Percentiles rank a stretch among this genome's conserved stretches.
These are phyloP conservation scores for Quercus ilex DNA, from an alignment of 306 rosid genomes.

Conservation along the genomic window DNA sequence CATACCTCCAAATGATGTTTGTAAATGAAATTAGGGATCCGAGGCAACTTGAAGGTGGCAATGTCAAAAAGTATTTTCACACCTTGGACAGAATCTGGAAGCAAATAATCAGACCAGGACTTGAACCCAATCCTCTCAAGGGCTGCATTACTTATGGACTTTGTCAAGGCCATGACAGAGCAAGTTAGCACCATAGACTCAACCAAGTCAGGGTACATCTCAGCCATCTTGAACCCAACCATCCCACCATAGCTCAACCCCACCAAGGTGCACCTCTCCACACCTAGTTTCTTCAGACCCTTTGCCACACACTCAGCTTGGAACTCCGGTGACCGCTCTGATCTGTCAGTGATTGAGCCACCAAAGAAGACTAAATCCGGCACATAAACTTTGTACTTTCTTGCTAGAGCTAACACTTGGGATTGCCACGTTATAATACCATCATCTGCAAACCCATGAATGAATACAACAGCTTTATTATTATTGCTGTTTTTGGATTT, in stretches of 20 bases:
- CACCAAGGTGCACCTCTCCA: slow-evolving; percentile 34
- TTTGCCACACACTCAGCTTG: slow-evolving; percentile 40
- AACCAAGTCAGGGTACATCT: slow-evolving; percentile 34
- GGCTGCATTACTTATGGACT: slow-evolving; percentile 8
- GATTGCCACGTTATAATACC: slow-evolving; percentile 41
- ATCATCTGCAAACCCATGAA: slow-evolving; percentile 34
- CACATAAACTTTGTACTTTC: slow-evolving; percentile 29
- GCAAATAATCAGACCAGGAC: slow-evolving; percentile 33
- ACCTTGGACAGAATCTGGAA: slow-evolving; percentile 29
- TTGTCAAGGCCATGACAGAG: slow-evolving; percentile 29
- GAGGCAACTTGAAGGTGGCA: slow-evolving; percentile 21
- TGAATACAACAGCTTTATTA: slow-evolving; percentile 23
- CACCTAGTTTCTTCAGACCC: slow-evolving; percentile 34
- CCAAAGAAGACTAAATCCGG: slow-evolving; percentile 44
- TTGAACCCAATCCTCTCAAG: slow-evolving; percentile 26
- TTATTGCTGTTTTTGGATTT: no score
- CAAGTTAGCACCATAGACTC: slow-evolving; percentile 30
- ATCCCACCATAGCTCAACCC: slow-evolving; percentile 43
- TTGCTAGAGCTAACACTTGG: slow-evolving; percentile 29
- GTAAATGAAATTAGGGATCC: slow-evolving; percentile 26
- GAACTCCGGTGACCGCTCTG: slow-evolving; percentile 29
- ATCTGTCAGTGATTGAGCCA: slow-evolving; percentile 27
- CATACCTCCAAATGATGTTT: slow-evolving; percentile 29
- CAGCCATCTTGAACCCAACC: slow-evolving; percentile 41
- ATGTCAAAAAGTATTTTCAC: slow-evolving; percentile 9